Base-by-base conservation (phyloP, 2,329 filamentous ascomycete species). In the Colletotrichum sp. region DNA sequence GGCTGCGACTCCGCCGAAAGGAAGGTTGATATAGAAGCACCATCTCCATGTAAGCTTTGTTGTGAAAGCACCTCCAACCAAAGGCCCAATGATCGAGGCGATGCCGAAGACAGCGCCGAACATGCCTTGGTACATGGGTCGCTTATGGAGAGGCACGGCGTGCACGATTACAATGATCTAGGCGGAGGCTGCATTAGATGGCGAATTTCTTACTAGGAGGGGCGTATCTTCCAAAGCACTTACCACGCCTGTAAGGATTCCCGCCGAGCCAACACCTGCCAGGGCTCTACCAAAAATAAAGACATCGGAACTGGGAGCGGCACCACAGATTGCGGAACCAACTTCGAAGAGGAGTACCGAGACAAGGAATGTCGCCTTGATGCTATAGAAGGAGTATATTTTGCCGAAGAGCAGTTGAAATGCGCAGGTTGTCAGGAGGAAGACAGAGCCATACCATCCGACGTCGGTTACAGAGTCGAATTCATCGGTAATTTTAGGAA, bases 71-170 rank as follows among this genome's bases (percentile, higher is more conserved):
- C 81, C 81, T 26, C 81, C 81, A 8, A 83, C 60, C 1, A 82
- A 63, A 9, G 81, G 81, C 1, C 80, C 81, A 16, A 77, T 57
- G 26, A 81, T 77, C 2, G 78, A 79, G n/a, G 87, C 84, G 69
- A 89, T 81, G 7, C 85, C 87, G 67, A 84, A 88, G 57, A 87
- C 84, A 32, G 81, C 84, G 6, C 83, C 84, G 44, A 88, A 82
- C 15, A 87, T 81, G 8, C 55, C 70, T 44, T 68, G 71, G 21
- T 78, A 78, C 13, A 74, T 44, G 28, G 78, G 86, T 76, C 86
- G 83, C 77, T 86, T 87, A 55, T 85, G 81, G 10, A 86, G 81
- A 24, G 84, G 86, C 8, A 85, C 85, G 67, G 76, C 77, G 26
- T 80, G 72, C 21, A 79, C 79, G 16, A 81, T 72, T 21, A 79